Percentiles rank a stretch among this genome's conserved stretches.
Conservation (phyloP, 352 stramenopile species). For the Phytophthora meadii region DNA sequence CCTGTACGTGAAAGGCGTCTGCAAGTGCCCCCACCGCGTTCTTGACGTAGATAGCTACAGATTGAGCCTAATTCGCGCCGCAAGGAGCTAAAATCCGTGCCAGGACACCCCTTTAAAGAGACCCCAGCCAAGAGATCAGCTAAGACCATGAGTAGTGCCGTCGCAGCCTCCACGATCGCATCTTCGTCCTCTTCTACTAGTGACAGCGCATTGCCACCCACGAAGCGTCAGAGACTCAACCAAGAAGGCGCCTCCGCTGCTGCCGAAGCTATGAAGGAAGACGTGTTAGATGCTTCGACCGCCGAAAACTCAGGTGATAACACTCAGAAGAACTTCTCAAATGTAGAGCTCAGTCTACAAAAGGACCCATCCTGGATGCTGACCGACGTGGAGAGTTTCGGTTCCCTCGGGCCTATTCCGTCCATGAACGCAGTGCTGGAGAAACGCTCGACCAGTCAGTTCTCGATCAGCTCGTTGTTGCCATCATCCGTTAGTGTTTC, state of each 20-base stretch:
- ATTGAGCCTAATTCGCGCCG: background rate
- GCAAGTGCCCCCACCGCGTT: slow-evolving; percentile 3
- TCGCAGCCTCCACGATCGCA: background rate
- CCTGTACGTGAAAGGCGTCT: background rate
- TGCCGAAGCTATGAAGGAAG: slow-evolving; percentile 37
- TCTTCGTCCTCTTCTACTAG: background rate
- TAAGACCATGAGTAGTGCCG: slow-evolving; percentile 32
- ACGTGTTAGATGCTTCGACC: slow-evolving; percentile 19
- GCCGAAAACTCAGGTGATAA: slow-evolving; percentile 24
- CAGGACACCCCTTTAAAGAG: slow-evolving; percentile 3
- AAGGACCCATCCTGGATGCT: slow-evolving; percentile 85
- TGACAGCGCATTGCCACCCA: slow-evolving; percentile 30
- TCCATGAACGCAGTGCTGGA: slow-evolving; percentile 75
- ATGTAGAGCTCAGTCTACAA: slow-evolving; percentile 65
- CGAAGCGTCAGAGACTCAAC: slow-evolving; percentile 66
- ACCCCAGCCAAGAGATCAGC: background rate
- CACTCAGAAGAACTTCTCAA: slow-evolving; percentile 47
- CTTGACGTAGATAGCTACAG: slow-evolving; percentile 3
- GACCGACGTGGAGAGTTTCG: slow-evolving; percentile 72
- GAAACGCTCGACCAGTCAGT: slow-evolving; percentile 77
- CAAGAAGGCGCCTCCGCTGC: slow-evolving; percentile 30
- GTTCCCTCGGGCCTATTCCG: slow-evolving; percentile 66
- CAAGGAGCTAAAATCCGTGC: background rate
- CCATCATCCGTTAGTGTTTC: slow-evolving; percentile 42
- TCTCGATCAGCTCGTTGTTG: slow-evolving; percentile 79